Evolutionary conservation across 169 alveolate genomes (phyloP).

Genomic region (Plasmodium cynomolgi): DNA sequence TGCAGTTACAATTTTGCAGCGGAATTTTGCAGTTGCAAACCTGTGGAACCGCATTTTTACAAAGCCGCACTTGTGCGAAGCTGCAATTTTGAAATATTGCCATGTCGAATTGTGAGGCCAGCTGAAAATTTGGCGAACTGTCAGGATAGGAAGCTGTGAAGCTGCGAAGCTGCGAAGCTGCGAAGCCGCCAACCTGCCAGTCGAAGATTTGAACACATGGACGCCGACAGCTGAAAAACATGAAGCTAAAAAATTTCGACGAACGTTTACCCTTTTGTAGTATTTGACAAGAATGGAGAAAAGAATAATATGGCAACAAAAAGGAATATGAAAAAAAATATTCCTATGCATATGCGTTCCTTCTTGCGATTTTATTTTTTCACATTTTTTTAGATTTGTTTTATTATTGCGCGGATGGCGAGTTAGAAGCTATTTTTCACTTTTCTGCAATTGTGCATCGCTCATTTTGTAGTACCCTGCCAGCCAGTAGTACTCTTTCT

Average conservation of each 20-base stretch:
- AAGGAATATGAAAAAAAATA: not conserved
- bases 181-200: not conserved
- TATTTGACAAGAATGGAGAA: not conserved
- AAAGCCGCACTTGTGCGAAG: not conserved
- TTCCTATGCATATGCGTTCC: not conserved
- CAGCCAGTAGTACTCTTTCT: not conserved
- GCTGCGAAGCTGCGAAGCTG: not conserved
- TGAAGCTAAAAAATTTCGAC: not conserved
- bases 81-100: not conserved
- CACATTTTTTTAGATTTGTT: not conserved
- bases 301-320: not conserved
- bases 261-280: not conserved
- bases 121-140: not conserved
- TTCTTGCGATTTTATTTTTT: not conserved
- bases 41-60: too few relatives aligned
- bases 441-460: not conserved
- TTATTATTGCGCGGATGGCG: not conserved
- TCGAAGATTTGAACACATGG: not conserved
- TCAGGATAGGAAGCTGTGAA: not conserved
- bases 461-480: not conserved
- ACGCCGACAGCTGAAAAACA: not conserved
- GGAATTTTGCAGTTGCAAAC: too few relatives aligned
- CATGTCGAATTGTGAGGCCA: not conserved
- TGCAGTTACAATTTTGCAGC: too few relatives aligned
- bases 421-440: not conserved